These are phyloP conservation scores for Chrysosporium keratinophilum DNA, from an alignment of 2,329 filamentous ascomycete species.

Conservation along the genomic window DNA sequence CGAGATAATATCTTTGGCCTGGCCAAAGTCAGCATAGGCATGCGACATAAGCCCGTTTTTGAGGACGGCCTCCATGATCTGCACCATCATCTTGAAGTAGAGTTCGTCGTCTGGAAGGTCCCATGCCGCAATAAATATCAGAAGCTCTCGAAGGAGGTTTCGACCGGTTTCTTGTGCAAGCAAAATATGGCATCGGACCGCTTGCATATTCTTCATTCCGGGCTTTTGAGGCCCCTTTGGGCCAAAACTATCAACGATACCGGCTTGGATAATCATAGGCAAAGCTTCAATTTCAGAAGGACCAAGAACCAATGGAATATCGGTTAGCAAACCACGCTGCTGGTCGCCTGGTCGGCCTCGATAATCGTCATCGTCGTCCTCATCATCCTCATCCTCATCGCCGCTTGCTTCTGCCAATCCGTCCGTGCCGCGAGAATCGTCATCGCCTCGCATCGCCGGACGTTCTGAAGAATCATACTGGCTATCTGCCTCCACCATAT, in stretches of 20 bases:
- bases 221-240: slow-evolving; percentile 53
- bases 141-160: slow-evolving; percentile 75
- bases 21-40: slow-evolving; percentile 81
- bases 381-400: slow-evolving; percentile 43
- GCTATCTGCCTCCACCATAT: slow-evolving; percentile 32
- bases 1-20: slow-evolving; percentile 91
- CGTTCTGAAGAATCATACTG: slow-evolving; percentile 34
- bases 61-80: slow-evolving; percentile 88
- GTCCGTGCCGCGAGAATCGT: slow-evolving; percentile 35
- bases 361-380: slow-evolving; percentile 44
- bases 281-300: slow-evolving; percentile 92
- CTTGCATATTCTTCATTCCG: slow-evolving; percentile 67
- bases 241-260: slow-evolving; percentile 73
- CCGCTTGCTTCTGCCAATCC: slow-evolving; percentile 36
- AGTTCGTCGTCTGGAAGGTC: slow-evolving; percentile 86
- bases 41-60: slow-evolving; percentile 83
- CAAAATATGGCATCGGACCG: slow-evolving; percentile 79
- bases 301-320: slow-evolving; percentile 87
- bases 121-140: slow-evolving; percentile 96
- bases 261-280: slow-evolving; percentile 95
- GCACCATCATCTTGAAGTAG: slow-evolving; percentile 92
- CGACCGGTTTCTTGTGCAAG: slow-evolving; percentile 82
- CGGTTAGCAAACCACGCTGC: slow-evolving; percentile 70
- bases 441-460: slow-evolving; percentile 34
- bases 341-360: slow-evolving; percentile 43